These are phyloP conservation scores for Candida nonsorbophila DNA, from an alignment of 805 yeast species.

Conservation along the genomic window DNA sequence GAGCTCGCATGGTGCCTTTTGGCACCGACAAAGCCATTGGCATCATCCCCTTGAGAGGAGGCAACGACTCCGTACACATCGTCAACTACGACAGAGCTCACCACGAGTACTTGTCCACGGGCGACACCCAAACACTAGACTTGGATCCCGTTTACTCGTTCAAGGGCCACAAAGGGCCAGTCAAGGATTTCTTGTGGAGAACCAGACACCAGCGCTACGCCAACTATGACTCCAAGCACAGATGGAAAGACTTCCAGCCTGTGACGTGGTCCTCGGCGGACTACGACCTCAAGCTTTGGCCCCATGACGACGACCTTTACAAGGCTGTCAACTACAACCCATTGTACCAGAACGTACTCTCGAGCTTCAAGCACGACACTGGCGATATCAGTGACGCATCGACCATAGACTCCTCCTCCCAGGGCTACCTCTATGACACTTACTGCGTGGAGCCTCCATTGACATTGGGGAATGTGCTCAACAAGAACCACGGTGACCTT, in stretches of 20 bases:
- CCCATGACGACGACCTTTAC: slow-evolving; percentile 37
- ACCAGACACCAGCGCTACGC: slow-evolving; percentile 32
- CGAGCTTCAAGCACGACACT: slow-evolving; percentile 1
- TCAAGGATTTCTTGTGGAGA: slow-evolving; percentile 88
- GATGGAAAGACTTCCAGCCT: slow-evolving; percentile 81
- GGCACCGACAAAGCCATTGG: slow-evolving; percentile 73
- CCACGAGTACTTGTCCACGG: slow-evolving; percentile 16
- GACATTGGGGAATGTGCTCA: slow-evolving; percentile 23
- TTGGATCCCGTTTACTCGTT: slow-evolving; percentile 52
- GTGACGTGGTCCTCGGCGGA: slow-evolving; percentile 91
- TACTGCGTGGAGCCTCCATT: slow-evolving; percentile 34
- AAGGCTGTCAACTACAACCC: slow-evolving; percentile 34
- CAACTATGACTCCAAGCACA: slow-evolving; percentile 45
- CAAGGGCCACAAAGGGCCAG: slow-evolving; percentile 78
- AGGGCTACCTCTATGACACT: slow-evolving; percentile 17
- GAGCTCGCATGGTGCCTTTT: slow-evolving; percentile 86
- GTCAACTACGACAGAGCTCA: slow-evolving; percentile 42
- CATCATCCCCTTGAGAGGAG: slow-evolving; percentile 87
- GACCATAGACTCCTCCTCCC: not conserved
- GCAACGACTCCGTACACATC: slow-evolving; percentile 57
- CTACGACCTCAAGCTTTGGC: slow-evolving; percentile 81
- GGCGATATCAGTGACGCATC: slow-evolving; percentile 1
- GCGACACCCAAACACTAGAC: slow-evolving; percentile 20
- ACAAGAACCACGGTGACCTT: slow-evolving; percentile 27
- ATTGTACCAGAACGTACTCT: slow-evolving; percentile 16